phyloP scores from a whole-genome alignment of 177 flowering plant species.

The Vitis hybrid region DNA sequence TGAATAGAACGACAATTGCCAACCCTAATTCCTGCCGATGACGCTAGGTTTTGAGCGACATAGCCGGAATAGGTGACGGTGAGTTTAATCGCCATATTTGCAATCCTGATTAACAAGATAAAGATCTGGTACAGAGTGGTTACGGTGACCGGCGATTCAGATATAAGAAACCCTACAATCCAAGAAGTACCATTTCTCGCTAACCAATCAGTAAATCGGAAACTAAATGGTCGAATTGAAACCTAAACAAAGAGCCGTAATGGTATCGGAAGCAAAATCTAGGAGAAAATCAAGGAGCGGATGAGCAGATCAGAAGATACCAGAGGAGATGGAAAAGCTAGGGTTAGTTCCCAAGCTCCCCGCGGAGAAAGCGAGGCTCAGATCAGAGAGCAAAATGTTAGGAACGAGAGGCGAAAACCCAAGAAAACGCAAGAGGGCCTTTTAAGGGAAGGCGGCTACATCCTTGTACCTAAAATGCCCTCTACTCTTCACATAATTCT shows the following conservation, averaged over 20 bases:
- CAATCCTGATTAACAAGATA: slow-evolving; percentile 23
- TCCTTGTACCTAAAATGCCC: not conserved
- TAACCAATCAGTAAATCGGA: slow-evolving; percentile 16
- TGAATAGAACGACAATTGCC: slow-evolving; percentile 45
- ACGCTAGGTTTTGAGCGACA: slow-evolving; percentile 52
- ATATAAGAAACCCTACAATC: slow-evolving; percentile 18
- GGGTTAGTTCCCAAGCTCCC: slow-evolving; percentile 2
- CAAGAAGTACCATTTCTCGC: slow-evolving; percentile 21
- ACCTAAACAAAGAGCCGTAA: not conserved
- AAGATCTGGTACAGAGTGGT: slow-evolving; percentile 35
- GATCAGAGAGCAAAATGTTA: not conserved
- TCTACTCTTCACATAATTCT: not conserved
- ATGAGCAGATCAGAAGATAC: slow-evolving; percentile 4
- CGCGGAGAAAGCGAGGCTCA: not conserved
- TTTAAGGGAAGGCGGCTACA: not conserved
- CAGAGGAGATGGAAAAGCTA: not conserved
- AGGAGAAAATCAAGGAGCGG: too few relatives aligned
- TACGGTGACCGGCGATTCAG: slow-evolving; percentile 17
- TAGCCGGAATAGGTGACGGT: slow-evolving; percentile 68
- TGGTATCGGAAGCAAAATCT: not conserved
- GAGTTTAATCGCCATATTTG: slow-evolving; percentile 64
- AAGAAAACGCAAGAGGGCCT: not conserved
- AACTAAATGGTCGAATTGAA: slow-evolving; percentile 24
- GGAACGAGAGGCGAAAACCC: not conserved
- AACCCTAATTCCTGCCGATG: slow-evolving; percentile 42